Conservation (phyloP, 768 basidiomycete species). For the Leccinum disarticulatum region DNA sequence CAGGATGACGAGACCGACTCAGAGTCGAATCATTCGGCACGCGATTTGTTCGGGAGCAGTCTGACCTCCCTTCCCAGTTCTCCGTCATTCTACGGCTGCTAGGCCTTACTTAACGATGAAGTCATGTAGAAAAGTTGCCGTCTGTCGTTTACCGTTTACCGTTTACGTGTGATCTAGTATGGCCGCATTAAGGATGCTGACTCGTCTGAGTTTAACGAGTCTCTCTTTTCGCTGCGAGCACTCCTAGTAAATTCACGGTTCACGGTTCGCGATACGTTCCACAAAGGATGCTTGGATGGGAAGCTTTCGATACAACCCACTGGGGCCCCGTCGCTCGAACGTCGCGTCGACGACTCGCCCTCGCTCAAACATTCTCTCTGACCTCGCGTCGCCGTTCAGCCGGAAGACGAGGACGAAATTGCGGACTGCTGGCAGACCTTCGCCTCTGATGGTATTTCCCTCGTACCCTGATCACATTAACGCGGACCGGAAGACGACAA, state of each 20-base stretch:
- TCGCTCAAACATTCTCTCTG: conserved; percentile 16
- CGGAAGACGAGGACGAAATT: conserved; percentile 5
- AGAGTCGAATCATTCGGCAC: too few relatives aligned
- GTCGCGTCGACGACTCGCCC: neutral
- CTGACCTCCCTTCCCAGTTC: too few relatives aligned
- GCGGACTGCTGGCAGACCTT: neutral
- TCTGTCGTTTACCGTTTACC: too few relatives aligned
- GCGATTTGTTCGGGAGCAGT: too few relatives aligned
- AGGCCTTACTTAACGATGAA: too few relatives aligned
- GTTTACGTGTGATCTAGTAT: too few relatives aligned
- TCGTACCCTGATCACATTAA: conserved; percentile 15
- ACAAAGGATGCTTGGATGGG: conserved; percentile 14
- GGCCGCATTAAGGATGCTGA: too few relatives aligned
- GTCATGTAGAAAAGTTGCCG: too few relatives aligned
- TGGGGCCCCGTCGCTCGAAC: neutral
- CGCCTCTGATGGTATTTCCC: conserved; percentile 23
- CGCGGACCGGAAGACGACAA: conserved; percentile 1
- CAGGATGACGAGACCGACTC: too few relatives aligned
- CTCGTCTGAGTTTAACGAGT: too few relatives aligned
- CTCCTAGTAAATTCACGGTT: conserved; percentile 31
- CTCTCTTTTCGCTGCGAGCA: conserved; percentile 21
- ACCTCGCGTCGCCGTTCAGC: conserved; percentile 21
- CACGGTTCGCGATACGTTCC: conserved; percentile 30
- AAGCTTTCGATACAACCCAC: neutral
- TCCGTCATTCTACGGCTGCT: too few relatives aligned